phyloP scores from a whole-genome alignment of 345 rosid genomes.

The Camelina laxa region DNA sequence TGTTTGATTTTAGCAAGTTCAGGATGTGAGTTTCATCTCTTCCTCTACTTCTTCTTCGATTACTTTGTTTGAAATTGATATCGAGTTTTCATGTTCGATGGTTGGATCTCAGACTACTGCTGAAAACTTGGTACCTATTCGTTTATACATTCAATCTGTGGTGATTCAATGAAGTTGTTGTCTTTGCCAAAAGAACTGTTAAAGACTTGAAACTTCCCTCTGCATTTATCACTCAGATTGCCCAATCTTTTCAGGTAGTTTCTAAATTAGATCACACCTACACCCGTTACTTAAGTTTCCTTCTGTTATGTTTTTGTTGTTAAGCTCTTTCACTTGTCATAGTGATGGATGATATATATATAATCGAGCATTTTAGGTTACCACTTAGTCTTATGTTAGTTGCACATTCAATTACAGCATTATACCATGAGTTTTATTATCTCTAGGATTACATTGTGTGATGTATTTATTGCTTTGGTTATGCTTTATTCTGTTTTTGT shows the following conservation, averaged over 20 bases:
- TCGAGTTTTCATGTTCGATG: conserved; percentile 19
- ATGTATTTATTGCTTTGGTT: conserved; percentile 15
- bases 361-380: neutral
- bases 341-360: neutral
- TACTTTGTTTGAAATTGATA: conserved; percentile 8
- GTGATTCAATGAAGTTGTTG: conserved; percentile 64
- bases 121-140: conserved; percentile 87
- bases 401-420: neutral
- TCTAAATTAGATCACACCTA: neutral
- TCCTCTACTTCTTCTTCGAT: conserved; percentile 26
- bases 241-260: conserved; percentile 87
- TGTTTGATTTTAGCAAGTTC: conserved; percentile 51
- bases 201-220: conserved; percentile 94
- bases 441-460: conserved; percentile 26
- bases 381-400: neutral
- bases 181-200: conserved; percentile 86
- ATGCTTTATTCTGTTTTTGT: neutral
- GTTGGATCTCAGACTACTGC: conserved; percentile 69
- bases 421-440: neutral
- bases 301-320: conserved; percentile 1
- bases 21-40: conserved; percentile 61
- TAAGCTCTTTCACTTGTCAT: neutral
- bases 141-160: conserved; percentile 87
- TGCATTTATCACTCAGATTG: conserved; percentile 76
- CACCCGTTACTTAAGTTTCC: neutral